Evolutionary conservation across 768 basidiomycete genomes (phyloP), one percentile per base, ranked within the genome.

Genomic region (Agrocybe chaxingu): DNA sequence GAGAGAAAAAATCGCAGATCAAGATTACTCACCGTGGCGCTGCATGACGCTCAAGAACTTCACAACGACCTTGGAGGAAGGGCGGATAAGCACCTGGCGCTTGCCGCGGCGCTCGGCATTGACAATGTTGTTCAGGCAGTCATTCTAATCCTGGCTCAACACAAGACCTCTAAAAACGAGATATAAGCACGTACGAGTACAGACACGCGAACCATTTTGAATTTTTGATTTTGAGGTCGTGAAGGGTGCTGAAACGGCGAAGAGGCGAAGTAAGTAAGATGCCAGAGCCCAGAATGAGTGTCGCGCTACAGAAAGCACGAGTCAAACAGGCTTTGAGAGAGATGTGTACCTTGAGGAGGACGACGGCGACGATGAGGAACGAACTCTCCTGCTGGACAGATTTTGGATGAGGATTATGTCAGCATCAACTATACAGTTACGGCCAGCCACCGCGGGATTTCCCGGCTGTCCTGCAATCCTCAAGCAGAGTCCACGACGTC

Each of bases 31-130:
- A 90, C 96, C 97, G 76, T 98, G 96, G 59, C 95, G 89, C 74
- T 99, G 97, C 92, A 98, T 98, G 66, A 98, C 97, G 59, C 85
- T 88, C 60, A 99, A 77, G 76, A 98, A 97, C 73, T 97, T 97
- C 60, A 99, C 87, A 57, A 98, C 84, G 69, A 99, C 97, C 77
- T 99, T 99, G 58, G 93, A 96, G 3, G 90, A 92, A 49, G 97
- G 97, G 45, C 96, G 86, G 72, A 99, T 84, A 63, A 99, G 87
- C 55, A 99, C 97, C 77, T 99, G 97, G 65, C 97, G 92, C 80
- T 99, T 99, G 66, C 97, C 97, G 66, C 94, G 91, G 69, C 93
- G 92, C 80, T 98, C 97, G 66, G 97, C 97, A 61, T 99, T 99
- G 85, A 97, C 92, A 60, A 98, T 97, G 84, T 91, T 96, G 85